Percentiles rank a stretch among this genome's conserved stretches.
Conservation (phyloP, 345 rosid species). For the Lepidium sativum region DNA sequence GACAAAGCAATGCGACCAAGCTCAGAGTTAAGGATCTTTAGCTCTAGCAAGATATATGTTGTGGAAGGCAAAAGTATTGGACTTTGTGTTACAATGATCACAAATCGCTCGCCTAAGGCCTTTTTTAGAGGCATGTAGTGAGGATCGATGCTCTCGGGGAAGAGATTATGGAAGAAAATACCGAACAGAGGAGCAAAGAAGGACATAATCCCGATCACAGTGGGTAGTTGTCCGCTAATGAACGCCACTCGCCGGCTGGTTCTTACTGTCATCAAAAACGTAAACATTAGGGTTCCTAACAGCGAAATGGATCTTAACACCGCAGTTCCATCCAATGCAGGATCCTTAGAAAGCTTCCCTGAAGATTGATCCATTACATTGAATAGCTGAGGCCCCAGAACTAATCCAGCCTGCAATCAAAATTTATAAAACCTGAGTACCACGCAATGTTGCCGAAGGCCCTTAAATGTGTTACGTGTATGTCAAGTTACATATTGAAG, state of each 20-base stretch:
- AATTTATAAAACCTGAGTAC: background rate
- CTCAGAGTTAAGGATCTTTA: constrained; percentile 22
- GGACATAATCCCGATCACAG: background rate
- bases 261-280: constrained; percentile 36
- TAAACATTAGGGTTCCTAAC: constrained; percentile 30
- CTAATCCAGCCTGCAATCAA: constrained; percentile 16
- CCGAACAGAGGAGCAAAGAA: constrained; percentile 4
- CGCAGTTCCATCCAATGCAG: background rate
- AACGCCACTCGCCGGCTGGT: constrained; percentile 23
- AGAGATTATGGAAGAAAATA: background rate
- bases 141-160: constrained; percentile 1
- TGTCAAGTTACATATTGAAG: background rate
- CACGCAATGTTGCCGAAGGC: background rate
- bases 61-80: constrained; percentile 10
- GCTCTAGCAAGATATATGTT: constrained; percentile 4
- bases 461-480: too few species aligned
- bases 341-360: constrained; percentile 4
- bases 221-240: constrained; percentile 5
- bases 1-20: constrained; percentile 22
- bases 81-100: background rate
- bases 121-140: background rate
- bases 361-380: background rate
- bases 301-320: constrained; percentile 21
- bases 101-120: constrained; percentile 3
- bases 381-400: constrained; percentile 3